Evolutionary conservation across 805 yeast genomes (phyloP).

Genomic region (Ogataea trehalophila): DNA sequence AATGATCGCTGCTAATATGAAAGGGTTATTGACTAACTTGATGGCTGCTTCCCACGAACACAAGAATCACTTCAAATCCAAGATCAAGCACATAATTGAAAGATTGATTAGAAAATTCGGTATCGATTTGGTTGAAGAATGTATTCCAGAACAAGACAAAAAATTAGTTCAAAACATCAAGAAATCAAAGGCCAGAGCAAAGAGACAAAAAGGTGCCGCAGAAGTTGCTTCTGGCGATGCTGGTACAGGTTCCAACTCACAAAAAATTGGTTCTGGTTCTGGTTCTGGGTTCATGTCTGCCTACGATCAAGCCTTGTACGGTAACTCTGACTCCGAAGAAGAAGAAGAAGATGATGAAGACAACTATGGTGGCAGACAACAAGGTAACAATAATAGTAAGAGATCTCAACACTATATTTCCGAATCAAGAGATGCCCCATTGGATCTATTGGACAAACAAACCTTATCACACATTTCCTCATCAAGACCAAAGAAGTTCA

Average conservation of each 20-base stretch:
- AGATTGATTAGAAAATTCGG: constrained; percentile 88
- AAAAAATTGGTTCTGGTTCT: constrained; percentile 16
- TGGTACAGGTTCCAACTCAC: constrained; percentile 13
- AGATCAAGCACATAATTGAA: constrained; percentile 90
- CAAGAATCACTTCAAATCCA: constrained; percentile 89
- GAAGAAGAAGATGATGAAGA: constrained; percentile 32
- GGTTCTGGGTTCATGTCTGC: constrained; percentile 64
- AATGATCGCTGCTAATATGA: constrained; percentile 59
- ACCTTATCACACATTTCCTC: constrained; percentile 87
- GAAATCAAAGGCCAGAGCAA: constrained; percentile 79
- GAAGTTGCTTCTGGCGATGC: constrained; percentile 11
- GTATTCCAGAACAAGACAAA: constrained; percentile 87
- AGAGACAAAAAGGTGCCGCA: constrained; percentile 55
- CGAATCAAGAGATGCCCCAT: constrained; percentile 69
- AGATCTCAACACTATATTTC: constrained; percentile 61
- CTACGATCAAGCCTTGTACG: constrained; percentile 83
- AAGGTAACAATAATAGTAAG: constrained; percentile 10
- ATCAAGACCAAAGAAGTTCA: constrained; percentile 65
- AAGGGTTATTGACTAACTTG: constrained; percentile 62
- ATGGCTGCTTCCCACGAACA: constrained; percentile 95
- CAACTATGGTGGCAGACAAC: constrained; percentile 10
- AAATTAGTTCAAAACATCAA: constrained; percentile 81
- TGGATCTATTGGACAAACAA: constrained; percentile 82
- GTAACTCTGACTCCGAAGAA: constrained; percentile 51
- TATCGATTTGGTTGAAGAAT: constrained; percentile 71